Conservation (phyloP, 768 basidiomycete genomes). For the Pulveroboletus frians region DNA sequence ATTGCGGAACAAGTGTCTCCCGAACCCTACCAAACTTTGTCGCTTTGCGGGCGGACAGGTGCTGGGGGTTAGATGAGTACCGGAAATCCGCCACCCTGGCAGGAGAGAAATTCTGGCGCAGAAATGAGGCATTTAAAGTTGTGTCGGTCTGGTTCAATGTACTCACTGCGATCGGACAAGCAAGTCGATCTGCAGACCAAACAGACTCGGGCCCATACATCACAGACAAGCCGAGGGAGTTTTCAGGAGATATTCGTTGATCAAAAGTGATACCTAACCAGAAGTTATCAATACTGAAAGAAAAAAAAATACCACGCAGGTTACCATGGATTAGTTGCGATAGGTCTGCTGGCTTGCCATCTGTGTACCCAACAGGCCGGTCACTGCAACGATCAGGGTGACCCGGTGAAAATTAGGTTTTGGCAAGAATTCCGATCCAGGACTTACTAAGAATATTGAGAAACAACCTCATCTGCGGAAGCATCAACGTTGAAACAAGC, state of each 20-base stretch:
- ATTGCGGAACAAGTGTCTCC: background rate
- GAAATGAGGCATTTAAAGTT: background rate
- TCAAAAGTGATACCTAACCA: background rate
- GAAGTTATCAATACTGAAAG: background rate
- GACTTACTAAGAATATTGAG: slow-evolving; percentile 1
- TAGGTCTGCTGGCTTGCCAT: background rate
- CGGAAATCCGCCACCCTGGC: background rate
- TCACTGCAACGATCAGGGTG: background rate
- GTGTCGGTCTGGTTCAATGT: background rate
- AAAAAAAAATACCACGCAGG: background rate
- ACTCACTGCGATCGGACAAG: background rate
- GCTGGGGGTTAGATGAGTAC: background rate
- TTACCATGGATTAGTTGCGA: background rate
- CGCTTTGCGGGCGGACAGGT: background rate
- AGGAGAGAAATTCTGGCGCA: background rate
- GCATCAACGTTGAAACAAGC: background rate
- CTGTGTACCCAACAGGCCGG: background rate
- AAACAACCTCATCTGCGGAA: background rate
- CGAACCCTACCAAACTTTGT: background rate
- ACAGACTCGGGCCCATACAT: background rate
- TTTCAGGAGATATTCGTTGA: background rate
- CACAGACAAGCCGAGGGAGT: slow-evolving; percentile 1
- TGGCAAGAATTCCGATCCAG: background rate
- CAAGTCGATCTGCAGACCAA: background rate
- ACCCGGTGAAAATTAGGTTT: background rate